phyloP scores from a whole-genome alignment of 306 rosid species.

The Acacia melanoxylon region DNA sequence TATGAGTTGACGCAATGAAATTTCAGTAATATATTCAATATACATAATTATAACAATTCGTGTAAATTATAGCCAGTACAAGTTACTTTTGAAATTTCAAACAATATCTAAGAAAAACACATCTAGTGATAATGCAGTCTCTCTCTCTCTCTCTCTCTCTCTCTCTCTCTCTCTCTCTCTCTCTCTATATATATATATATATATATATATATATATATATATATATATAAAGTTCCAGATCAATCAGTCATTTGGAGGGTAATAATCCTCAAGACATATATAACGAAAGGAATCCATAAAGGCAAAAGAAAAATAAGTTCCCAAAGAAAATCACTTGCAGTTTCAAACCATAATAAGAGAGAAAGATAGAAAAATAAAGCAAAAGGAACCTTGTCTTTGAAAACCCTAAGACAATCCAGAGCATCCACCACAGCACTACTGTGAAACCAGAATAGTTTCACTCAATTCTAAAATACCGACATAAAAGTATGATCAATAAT shows the following conservation, averaged over 20 bases:
- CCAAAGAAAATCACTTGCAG: neutral
- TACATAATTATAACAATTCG: neutral
- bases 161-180: no score
- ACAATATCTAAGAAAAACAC: neutral
- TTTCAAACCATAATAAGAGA: neutral
- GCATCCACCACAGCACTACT: neutral
- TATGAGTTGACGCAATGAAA: neutral
- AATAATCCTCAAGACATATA: neutral
- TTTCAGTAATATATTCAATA: neutral
- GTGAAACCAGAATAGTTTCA: neutral
- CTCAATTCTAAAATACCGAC: neutral
- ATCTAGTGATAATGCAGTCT: no score
- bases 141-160: no score
- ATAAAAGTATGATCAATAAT: neutral
- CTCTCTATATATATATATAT: no score
- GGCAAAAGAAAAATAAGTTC: neutral
- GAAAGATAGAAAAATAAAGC: neutral
- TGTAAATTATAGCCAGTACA: neutral
- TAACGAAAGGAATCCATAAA: neutral
- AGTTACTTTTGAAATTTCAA: neutral
- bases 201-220: no score
- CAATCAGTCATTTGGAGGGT: neutral
- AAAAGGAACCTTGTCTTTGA: neutral
- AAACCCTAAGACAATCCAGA: neutral
- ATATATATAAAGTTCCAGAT: neutral